These are phyloP conservation scores for Spathaspora gorwiae DNA, from an alignment of 805 yeast species.

Conservation along the genomic window DNA sequence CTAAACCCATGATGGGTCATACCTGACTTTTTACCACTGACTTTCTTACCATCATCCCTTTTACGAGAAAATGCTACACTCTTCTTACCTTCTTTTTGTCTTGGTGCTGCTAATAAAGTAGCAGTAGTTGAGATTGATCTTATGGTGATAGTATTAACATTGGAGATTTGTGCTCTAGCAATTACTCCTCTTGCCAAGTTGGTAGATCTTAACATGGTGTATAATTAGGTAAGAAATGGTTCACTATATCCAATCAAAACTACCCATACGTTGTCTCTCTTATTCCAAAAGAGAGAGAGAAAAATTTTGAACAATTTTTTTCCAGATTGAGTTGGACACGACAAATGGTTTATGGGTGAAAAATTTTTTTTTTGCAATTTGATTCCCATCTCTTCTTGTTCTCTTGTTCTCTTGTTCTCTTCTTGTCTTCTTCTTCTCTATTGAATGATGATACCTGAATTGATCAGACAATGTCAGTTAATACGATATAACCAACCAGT, in stretches of 20 bases:
- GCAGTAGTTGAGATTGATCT: slow-evolving; percentile 11
- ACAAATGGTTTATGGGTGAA: no score
- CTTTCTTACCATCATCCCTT: slow-evolving; percentile 9
- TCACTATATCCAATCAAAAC: no score
- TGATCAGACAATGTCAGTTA: background rate
- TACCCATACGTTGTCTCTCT: no score
- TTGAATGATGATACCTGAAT: background rate
- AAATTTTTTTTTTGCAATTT: no score
- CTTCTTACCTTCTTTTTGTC: slow-evolving; percentile 20
- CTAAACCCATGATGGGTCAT: slow-evolving; percentile 37
- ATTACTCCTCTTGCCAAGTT: background rate
- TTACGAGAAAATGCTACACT: background rate
- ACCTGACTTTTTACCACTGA: slow-evolving; percentile 11
- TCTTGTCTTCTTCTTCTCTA: background rate
- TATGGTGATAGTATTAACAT: background rate
- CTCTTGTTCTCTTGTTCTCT: background rate
- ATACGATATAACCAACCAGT: background rate
- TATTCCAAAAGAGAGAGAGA: no score
- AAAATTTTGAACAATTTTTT: background rate
- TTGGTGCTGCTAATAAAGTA: slow-evolving; percentile 11
- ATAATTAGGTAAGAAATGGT: no score
- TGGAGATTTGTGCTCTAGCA: background rate
- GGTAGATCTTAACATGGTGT: slow-evolving; percentile 6
- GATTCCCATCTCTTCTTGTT: no score
- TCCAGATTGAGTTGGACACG: background rate